Conservation (phyloP, 2,329 filamentous ascomycete species). For the Colletotrichum sp. region DNA sequence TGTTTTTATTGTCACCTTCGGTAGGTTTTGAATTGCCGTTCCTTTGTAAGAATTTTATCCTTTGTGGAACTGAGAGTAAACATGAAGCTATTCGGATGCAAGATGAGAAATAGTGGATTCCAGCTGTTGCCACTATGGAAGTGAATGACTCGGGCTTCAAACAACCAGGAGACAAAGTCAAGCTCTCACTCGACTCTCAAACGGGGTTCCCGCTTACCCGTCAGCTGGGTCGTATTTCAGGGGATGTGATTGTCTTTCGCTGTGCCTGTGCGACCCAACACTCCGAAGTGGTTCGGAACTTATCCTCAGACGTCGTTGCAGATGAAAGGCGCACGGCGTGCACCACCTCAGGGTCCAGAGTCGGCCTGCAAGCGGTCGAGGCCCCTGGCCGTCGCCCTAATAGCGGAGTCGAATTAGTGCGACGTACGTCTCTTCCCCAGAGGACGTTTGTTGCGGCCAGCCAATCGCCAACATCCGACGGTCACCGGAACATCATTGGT, state of each 20-base stretch:
- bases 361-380: background rate
- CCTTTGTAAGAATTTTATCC: background rate
- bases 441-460: background rate
- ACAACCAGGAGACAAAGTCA: background rate
- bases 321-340: background rate
- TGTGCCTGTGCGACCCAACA: background rate
- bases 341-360: background rate
- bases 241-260: background rate
- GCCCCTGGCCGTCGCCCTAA: slow-evolving; percentile 5
- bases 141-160: background rate
- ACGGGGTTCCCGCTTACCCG: background rate
- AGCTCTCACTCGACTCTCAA: background rate
- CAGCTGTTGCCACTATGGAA: background rate
- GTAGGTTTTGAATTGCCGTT: background rate
- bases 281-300: slow-evolving; percentile 16
- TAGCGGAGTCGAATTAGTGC: slow-evolving; percentile 6
- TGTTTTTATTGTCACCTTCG: background rate
- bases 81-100: background rate
- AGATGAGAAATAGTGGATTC: background rate
- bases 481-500: background rate
- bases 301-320: background rate
- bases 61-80: background rate
- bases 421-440: background rate
- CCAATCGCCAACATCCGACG: slow-evolving; percentile 16
- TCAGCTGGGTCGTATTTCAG: background rate